Evolutionary conservation across 306 rosid genomes (phyloP).

Genomic region (Styphnolobium japonicum): DNA sequence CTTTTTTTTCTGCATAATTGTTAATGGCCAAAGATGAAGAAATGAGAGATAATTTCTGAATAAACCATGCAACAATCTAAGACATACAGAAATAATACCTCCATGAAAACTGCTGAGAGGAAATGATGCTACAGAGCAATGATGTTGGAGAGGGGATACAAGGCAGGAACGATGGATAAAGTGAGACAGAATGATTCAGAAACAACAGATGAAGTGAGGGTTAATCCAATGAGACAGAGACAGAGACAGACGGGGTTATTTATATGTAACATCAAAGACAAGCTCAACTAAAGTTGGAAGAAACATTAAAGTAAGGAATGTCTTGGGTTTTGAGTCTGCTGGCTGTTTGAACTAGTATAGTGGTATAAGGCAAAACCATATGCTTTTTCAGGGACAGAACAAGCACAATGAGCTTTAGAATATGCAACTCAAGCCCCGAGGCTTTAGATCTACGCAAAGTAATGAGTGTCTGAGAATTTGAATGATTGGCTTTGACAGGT

Average conservation of each 20-base stretch:
- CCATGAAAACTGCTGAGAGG: conserved; percentile 26
- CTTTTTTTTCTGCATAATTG: neutral
- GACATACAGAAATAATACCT: conserved; percentile 29
- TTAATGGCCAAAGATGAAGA: neutral
- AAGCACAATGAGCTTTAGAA: conserved; percentile 26
- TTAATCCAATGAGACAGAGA: conserved; percentile 3
- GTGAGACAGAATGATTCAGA: conserved; percentile 18
- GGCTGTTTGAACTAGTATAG: conserved; percentile 9
- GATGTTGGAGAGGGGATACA: neutral
- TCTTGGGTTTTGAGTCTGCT: conserved; percentile 29
- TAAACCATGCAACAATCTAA: neutral
- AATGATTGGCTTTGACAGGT: conserved; percentile 81
- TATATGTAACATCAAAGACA: conserved; percentile 23
- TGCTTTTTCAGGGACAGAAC: conserved; percentile 27
- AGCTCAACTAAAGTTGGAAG: conserved; percentile 32
- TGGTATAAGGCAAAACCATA: conserved; percentile 10
- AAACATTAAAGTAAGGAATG: conserved; percentile 15
- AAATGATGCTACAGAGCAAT: conserved; percentile 7
- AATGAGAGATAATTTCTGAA: conserved; percentile 3
- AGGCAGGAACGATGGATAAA: neutral
- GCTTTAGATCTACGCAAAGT: conserved; percentile 43
- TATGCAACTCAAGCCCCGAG: conserved; percentile 45
- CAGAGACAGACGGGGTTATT: conserved; percentile 5
- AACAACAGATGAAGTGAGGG: conserved; percentile 17
- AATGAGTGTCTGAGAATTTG: conserved; percentile 45